Percentiles rank a stretch among this genome's conserved stretches.
Conservation (phyloP, 345 rosid genomes). For the Citrus reticulata region DNA sequence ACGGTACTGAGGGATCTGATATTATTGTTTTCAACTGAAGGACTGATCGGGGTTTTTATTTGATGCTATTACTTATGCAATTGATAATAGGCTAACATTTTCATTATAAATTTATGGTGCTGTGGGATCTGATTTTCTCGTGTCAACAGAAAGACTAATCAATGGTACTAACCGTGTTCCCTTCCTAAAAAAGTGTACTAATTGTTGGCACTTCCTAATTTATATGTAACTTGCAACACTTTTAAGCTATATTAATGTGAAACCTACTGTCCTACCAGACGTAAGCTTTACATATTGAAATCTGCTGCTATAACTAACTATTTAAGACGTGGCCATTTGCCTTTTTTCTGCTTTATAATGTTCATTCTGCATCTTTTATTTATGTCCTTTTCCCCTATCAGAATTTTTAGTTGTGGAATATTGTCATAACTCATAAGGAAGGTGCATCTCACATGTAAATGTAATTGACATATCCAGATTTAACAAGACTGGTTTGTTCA, state of each 20-base stretch:
- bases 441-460: conserved; percentile 9
- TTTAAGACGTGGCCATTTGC: background rate
- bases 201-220: background rate
- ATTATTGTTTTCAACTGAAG: background rate
- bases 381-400: background rate
- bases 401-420: conserved; percentile 6
- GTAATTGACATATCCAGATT: conserved; percentile 22
- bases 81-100: background rate
- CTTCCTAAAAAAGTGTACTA: background rate
- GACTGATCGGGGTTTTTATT: background rate
- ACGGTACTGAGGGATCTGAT: background rate
- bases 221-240: background rate
- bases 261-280: background rate
- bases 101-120: background rate
- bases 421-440: conserved; percentile 6
- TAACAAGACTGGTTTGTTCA: conserved; percentile 23
- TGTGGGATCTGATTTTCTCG: background rate
- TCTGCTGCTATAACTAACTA: background rate
- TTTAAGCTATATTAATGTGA: background rate
- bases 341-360: conserved; percentile 1
- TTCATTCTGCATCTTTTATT: conserved; percentile 16
- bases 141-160: background rate
- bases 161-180: background rate
- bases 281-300: background rate
- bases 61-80: background rate